Base-by-base conservation (phyloP, 1,139 yeast genomes). In the Hansenula sp. region DNA sequence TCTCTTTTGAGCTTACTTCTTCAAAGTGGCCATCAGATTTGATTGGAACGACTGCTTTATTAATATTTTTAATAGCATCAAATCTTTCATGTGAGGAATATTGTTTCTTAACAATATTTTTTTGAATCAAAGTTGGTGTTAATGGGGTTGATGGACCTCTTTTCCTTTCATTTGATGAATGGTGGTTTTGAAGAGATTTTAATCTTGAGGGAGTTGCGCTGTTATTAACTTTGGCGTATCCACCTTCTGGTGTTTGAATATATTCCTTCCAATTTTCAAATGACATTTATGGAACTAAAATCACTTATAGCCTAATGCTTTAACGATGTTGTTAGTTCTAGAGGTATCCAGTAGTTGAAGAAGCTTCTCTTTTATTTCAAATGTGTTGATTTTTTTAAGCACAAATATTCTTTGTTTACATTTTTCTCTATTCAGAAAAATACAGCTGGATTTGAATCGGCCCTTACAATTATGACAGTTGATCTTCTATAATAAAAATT, bases 121-220 rank as follows among this genome's bases (percentile, higher is more conserved):
- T 45, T 22, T 51, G 50, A 17, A 48, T 33, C 12, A 54, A 40
- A 0, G 56, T 39, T 6, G 58, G 58, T 1, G 58, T 54, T 35
- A 54, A 43, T 6, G 58, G 58, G 2, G 58, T 54, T 1, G 51
- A 43, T 20, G 58, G 57, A 1, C 44, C 50, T 42, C 58, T 44
- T 34, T 54, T 54, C 35, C 46, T 52, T 28, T 39, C 42, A 26
- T 39, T 44, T 6, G 28, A 18, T 8, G 28, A 37, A 11, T 26
- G 32, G 9, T 39, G 42, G 14, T 43, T 17, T 4, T 38, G 32
- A 13, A 50, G 44, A 24, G 42, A 41, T 41, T 50, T 39, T 13
- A 41, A 24, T 31, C 44, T 51, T 34, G 51, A 36, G 2, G 58
- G 58, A 0, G 55, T 51, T 2, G 44, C 41, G 32, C 22, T 21